These are phyloP conservation scores for Platismatia glauca DNA, from an alignment of 495 filamentous ascomycete species.

Conservation along the genomic window DNA sequence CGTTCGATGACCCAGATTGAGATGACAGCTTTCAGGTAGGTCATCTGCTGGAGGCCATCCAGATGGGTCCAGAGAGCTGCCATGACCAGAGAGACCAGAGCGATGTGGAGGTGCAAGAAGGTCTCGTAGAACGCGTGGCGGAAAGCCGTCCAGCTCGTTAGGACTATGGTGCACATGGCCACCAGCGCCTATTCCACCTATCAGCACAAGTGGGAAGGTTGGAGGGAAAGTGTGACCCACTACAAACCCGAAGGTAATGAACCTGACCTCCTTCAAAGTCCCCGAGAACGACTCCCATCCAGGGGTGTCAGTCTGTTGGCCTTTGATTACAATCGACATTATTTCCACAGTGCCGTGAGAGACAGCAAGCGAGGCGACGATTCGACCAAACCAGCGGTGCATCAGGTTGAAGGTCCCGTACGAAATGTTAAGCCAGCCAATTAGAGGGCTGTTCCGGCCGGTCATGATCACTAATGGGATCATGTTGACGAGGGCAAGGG, in stretches of 20 bases:
- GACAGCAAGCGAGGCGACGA: conserved; percentile 56
- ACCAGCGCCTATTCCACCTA: conserved; percentile 33
- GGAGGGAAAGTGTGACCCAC: conserved; percentile 29
- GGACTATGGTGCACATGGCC: conserved; percentile 48
- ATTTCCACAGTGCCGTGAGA: conserved; percentile 58
- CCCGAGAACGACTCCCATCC: conserved; percentile 54
- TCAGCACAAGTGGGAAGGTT: conserved; percentile 1
- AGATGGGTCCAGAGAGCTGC: conserved; percentile 66
- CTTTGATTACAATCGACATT: conserved; percentile 55
- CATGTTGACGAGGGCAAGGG: conserved; percentile 69
- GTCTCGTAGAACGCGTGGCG: conserved; percentile 95
- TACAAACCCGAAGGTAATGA: conserved; percentile 49
- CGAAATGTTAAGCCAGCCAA: conserved; percentile 53
- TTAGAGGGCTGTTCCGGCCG: conserved; percentile 62
- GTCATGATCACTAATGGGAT: conserved; percentile 62
- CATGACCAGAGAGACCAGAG: conserved; percentile 52
- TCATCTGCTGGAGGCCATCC: conserved; percentile 52
- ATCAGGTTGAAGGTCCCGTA: conserved; percentile 74
- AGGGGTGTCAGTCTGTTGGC: conserved; percentile 28
- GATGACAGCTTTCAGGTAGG: conserved; percentile 59
- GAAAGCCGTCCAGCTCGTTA: conserved; percentile 61
- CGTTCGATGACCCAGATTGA: conserved; percentile 73
- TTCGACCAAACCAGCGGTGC: conserved; percentile 70
- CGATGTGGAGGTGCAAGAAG: conserved; percentile 77
- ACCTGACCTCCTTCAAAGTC: conserved; percentile 41